These are phyloP conservation scores for Acanthamoeba culbertsoni DNA, from an alignment of 208 protist genomes.

Conservation along the genomic window DNA sequence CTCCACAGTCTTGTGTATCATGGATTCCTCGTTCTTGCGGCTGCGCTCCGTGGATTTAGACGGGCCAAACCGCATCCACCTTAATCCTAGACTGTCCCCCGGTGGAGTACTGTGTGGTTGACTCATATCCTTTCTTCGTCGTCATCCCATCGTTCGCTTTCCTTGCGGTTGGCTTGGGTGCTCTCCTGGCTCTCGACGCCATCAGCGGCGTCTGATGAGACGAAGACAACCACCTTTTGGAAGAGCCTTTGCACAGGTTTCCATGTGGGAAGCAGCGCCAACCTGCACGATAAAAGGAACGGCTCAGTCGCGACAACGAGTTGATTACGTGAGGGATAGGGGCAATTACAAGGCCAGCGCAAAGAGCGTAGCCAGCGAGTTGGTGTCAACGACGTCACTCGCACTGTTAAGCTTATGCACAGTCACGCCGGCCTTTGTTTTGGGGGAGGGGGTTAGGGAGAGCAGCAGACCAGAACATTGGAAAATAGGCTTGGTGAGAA, in stretches of 20 bases:
- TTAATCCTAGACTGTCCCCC: too few species aligned
- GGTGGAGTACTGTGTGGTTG: too few species aligned
- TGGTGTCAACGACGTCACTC: neutral
- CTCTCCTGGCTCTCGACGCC: neutral
- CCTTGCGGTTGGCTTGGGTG: neutral
- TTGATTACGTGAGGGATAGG: neutral
- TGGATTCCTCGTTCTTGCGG: too few species aligned
- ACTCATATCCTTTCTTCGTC: neutral
- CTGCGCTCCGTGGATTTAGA: too few species aligned
- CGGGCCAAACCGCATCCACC: too few species aligned
- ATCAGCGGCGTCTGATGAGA: neutral
- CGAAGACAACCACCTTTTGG: neutral
- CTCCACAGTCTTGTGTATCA: too few species aligned
- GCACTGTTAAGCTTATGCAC: neutral
- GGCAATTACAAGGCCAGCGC: neutral
- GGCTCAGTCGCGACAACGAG: neutral
- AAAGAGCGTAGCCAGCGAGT: neutral
- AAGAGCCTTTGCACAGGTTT: neutral
- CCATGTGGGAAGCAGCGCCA: neutral
- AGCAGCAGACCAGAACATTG: neutral
- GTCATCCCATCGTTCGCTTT: neutral
- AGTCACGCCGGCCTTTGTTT: neutral
- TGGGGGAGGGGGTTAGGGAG: neutral
- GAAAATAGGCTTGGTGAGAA: neutral
- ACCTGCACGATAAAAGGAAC: neutral